Base-by-base conservation (phyloP, 108 stramenopile genomes). In the Aurantiochytrium sp. region DNA sequence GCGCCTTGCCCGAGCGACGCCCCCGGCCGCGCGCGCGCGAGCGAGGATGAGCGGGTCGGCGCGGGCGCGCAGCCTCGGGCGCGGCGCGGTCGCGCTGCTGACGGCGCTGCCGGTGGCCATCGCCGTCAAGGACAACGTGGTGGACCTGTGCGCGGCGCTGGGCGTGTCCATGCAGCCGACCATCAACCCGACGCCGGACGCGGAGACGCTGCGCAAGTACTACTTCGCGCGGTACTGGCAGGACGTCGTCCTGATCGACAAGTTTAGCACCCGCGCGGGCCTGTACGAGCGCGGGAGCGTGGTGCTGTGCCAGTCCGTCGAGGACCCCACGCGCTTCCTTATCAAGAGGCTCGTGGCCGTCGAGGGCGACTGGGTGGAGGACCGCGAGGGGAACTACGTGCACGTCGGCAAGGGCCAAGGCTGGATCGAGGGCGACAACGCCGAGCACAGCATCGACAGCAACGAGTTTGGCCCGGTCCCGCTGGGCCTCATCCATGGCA, bases 361-460 rank as follows among this genome's bases (percentile, higher is more conserved):
- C 12, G 42, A 41, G 12, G 73, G 73, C 36, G 73, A 81, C 39
- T 81, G 73, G 73, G 73, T 81, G 24, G 45, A 41, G 42, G 39
- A n/a, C 12, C 73, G 73, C 73, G 42, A 81, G 19, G 73, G 73
- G 10, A 30, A 81, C 2, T 81, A 81, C 73, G 73, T 81, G n/a
- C 73, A 81, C 73, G 19, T 81, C 19, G 42, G 42, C 2, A 81
- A 81, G 45, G 73, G 73, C 45, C 73, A 81, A 12, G 21, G 73
- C 36, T 81, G 73, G 73, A 6, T 81, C 27, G 73, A 81, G 73
- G 73, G 73, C 6, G 73, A 81, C 73, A 81, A 81, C 73, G 45
- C 39, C 6, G 73, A 81, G 24, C 42, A 41, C 39, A 81, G 73
- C 24, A 48, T 81, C 27, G 73, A 81, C 1, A 48, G 42, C 45